Evolutionary conservation across 768 basidiomycete species (phyloP), one percentile per base, ranked within the genome.

Genomic region (Boletus rubropictus): DNA sequence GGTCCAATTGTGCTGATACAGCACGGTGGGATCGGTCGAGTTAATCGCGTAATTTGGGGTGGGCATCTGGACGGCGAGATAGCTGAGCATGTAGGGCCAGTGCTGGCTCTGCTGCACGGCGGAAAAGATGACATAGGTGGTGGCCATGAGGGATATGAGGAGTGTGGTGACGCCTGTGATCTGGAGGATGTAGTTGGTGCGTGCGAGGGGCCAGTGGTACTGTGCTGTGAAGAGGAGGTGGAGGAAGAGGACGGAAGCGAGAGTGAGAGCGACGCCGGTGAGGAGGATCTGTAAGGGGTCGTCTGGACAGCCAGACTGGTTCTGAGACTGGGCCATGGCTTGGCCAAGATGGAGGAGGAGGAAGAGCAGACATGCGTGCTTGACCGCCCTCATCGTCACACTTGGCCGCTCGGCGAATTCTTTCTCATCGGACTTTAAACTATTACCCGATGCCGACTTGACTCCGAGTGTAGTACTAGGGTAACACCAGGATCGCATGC

Each of bases 51-150:
- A 58, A 2, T 60, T 58, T 9, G 55, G 43, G 29, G 66, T 59
- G 18, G 72, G 60, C 15, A 93, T 81, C 50, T 81, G 75, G 31
- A 94, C 80, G 7, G 89, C 82, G 45, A 97, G 76, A 59, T 96
- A 99, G 57, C 84, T 86, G 33, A 97, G 80, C 89, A 96, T 95
- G 66, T 92, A 99, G 1, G 96, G 94, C 92, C 92, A 96, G 34
- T 72, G 69, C 53, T 78, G 73, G 56, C 86, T 89, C 60, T 86
- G 80, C 3, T 69, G 57, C 3, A 77, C 65, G 1, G 77, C 70
- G 2, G 76, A 69, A 6, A 95, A 72, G 17, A 95, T 76, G 54
- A 92, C 78, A 60, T 82, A 79, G 39, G 94, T 72, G 1, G 86
- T 89, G 8, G 89, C 86, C 39, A 83, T 76, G 44, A 86, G 75